Base-by-base conservation (phyloP, 2,329 filamentous ascomycete genomes). In the Endocalyx cinctus region DNA sequence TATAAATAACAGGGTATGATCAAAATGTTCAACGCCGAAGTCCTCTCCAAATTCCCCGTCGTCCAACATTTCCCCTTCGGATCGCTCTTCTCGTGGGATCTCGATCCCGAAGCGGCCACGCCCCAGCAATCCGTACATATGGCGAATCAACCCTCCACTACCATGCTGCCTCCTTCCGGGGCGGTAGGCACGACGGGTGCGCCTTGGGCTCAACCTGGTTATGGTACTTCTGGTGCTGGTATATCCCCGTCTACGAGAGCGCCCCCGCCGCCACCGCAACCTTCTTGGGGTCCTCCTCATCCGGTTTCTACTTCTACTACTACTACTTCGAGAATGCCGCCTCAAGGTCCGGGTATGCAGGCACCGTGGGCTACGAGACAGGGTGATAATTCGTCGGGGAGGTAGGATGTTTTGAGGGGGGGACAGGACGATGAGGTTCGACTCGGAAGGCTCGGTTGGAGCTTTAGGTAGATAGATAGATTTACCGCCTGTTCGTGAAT, bases 21-120 rank as follows among this genome's bases (percentile, higher is more conserved):
- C 52, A 98, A 97, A 63, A 98, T 98, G 92, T 98, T 90, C 66
- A 88, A 94, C 47, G 92, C 87, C 13, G 92, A 98, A 65, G 92
- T 98, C 4, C 70, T 98, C 11, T 87, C 85, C 25, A 98, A 98
- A 60, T 96, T 96, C 54, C 92, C 92, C 3, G 92, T 98, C 3
- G 87, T 98, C n/a, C 92, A 98, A 62, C 92, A 98, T 61, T 97
- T 92, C 47, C 77, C 74, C 3, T 90, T 92, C 46, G 86, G 86
- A 17, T 83, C 80, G 5, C 64, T 92, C n/a, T 87, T 90, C 54
- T 77, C 74, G 23, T 90, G 84, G 82, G 79, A 86, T 3, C 62
- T 58, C 29, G 82, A 88, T 52, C 81, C 81, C 0, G 64, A 74
- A 34, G 79, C 82, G 2, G 46, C 59, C 2, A 46, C 57, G 2